phyloP scores from a whole-genome alignment of 352 stramenopile genomes.

The Phytophthora crassamura region DNA sequence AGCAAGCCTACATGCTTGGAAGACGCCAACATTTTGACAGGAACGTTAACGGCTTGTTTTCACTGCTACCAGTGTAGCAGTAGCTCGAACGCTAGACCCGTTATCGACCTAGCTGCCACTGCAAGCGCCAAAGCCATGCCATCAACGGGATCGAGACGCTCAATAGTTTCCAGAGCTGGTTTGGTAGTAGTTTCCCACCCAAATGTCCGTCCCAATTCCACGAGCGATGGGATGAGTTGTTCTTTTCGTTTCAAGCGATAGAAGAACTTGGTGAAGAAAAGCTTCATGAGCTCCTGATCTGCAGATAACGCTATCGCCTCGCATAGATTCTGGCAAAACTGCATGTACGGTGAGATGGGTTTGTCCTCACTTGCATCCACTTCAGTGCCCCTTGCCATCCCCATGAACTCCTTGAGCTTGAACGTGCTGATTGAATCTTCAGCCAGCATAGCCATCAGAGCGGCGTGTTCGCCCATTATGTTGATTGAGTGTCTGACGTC shows the following conservation, averaged over 20 bases:
- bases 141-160: neutral
- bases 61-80: neutral
- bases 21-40: neutral
- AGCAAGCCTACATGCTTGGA: neutral
- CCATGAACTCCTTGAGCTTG: neutral
- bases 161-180: neutral
- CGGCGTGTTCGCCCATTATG: neutral
- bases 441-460: neutral
- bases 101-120: neutral
- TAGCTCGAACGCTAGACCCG: too few relatives aligned
- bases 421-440: neutral
- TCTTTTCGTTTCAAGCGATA: neutral
- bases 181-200: neutral
- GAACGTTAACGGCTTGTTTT: neutral
- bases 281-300: neutral
- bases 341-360: neutral
- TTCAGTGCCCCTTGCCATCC: neutral
- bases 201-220: neutral
- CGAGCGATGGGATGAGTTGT: neutral
- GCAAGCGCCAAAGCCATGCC: neutral
- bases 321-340: conserved; percentile 6
- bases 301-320: neutral
- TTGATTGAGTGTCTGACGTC: neutral
- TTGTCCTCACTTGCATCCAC: neutral
- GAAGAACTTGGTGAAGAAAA: conserved; percentile 6